Conservation (phyloP, 345 rosid species). For the Sonneratia alba region DNA sequence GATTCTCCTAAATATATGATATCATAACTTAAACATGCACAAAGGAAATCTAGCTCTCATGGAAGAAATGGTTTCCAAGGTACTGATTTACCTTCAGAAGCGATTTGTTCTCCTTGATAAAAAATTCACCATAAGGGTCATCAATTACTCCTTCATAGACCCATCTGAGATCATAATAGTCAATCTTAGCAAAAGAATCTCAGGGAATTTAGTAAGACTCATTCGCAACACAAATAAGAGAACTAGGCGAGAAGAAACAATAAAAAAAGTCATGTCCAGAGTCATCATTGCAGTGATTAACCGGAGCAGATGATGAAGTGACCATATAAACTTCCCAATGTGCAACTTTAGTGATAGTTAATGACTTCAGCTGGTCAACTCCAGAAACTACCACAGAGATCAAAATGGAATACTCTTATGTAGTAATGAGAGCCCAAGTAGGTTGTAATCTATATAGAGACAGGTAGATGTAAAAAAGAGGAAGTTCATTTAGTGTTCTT, state of each 20-base stretch:
- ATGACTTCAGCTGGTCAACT: not conserved
- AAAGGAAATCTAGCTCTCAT: slow-evolving; percentile 1
- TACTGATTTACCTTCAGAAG: slow-evolving; percentile 61
- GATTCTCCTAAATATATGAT: not conserved
- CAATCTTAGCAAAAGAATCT: slow-evolving; percentile 11
- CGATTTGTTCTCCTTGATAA: slow-evolving; percentile 80
- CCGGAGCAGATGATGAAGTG: not conserved
- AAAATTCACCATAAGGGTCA: slow-evolving; percentile 97
- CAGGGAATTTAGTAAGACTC: not conserved
- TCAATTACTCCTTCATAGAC: slow-evolving; percentile 96
- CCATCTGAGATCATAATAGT: slow-evolving; percentile 53
- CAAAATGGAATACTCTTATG: not conserved
- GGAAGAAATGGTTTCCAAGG: not conserved
- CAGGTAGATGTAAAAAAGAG: not conserved
- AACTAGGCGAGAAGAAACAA: not conserved
- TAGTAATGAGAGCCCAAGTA: not conserved
- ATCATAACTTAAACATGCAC: not conserved
- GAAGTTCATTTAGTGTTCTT: not conserved
- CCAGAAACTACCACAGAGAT: not conserved
- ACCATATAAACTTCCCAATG: not conserved
- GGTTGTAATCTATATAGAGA: not conserved
- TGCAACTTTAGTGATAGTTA: not conserved
- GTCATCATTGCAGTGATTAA: not conserved
- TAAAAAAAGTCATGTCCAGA: not conserved
- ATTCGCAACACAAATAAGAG: not conserved